A percentile compares a stretch with the other conserved stretches of the same genome.
Conservation (phyloP, 2,329 filamentous ascomycete genomes). For the Verticillium alfalfae region DNA sequence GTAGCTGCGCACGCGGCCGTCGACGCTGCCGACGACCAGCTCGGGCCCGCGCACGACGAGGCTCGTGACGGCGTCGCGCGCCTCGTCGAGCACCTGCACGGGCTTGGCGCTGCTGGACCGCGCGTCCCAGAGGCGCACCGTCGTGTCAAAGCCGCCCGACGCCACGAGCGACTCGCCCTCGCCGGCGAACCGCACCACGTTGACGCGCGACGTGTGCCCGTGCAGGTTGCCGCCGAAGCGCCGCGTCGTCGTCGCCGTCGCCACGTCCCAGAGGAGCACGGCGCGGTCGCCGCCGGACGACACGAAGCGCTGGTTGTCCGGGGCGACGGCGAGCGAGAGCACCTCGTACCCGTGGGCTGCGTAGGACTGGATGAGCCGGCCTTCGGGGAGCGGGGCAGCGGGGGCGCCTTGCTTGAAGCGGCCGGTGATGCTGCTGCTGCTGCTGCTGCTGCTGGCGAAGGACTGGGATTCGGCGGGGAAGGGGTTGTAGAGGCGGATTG, state of each 20-base stretch:
- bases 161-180: constrained; percentile 68
- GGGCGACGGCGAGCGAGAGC: constrained; percentile 68
- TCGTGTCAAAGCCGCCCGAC: constrained; percentile 69
- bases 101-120: constrained; percentile 47
- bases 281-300: constrained; percentile 85
- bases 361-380: constrained; percentile 78
- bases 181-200: constrained; percentile 74
- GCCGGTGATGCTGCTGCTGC: constrained; percentile 27
- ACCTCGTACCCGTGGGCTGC: constrained; percentile 88
- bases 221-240: constrained; percentile 59
- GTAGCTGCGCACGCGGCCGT: constrained; percentile 76
- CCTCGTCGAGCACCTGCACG: constrained; percentile 68
- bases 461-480: constrained; percentile 32
- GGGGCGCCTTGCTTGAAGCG: constrained; percentile 7
- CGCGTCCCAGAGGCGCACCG: constrained; percentile 70
- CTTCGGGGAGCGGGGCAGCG: constrained; percentile 30
- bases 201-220: constrained; percentile 69
- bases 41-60: constrained; percentile 44
- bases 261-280: constrained; percentile 93
- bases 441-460: constrained; percentile 15
- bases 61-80: constrained; percentile 60
- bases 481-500: constrained; percentile 82
- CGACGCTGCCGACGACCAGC: constrained; percentile 74
- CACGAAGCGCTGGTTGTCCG: constrained; percentile 78
- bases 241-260: constrained; percentile 68